phyloP scores from a whole-genome alignment of 164 flowering plant species.

The grape (Vitis vinifera) region DNA sequence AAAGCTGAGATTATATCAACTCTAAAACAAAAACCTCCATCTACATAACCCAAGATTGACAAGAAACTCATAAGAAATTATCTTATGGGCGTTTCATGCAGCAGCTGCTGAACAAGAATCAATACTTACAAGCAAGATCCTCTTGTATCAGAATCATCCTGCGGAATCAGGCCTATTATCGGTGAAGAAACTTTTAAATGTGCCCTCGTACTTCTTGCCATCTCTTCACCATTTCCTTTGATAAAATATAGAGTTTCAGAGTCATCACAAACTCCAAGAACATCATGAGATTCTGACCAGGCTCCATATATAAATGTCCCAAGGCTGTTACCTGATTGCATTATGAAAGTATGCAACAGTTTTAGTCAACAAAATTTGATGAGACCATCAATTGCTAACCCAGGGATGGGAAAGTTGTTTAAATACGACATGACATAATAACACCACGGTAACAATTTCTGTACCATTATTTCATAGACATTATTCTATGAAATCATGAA shows the following conservation, averaged over 20 bases:
- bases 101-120: not conserved
- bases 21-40: not conserved
- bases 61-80: not conserved
- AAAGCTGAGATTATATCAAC: not conserved
- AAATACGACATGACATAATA: not conserved
- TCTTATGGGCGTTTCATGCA: not conserved
- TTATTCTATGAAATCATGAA: not conserved
- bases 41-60: not conserved
- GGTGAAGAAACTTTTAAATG: conserved; percentile 55
- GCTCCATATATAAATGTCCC: conserved; percentile 58
- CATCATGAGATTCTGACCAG: conserved; percentile 80
- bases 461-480: not conserved
- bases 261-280: conserved; percentile 80
- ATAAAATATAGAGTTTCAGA: conserved; percentile 59
- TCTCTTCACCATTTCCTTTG: conserved; percentile 78
- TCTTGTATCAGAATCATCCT: conserved; percentile 35
- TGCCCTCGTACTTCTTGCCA: conserved; percentile 48
- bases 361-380: too few species aligned
- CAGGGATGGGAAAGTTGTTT: not conserved
- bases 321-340: conserved; percentile 43
- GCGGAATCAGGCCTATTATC: conserved; percentile 56
- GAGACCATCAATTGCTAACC: too few species aligned
- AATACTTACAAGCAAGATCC: conserved; percentile 70
- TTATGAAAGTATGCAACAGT: not conserved
- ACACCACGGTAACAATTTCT: not conserved